Evolutionary conservation across 2,329 filamentous ascomycete genomes (phyloP).

Genomic region (Colletotrichum incanum): DNA sequence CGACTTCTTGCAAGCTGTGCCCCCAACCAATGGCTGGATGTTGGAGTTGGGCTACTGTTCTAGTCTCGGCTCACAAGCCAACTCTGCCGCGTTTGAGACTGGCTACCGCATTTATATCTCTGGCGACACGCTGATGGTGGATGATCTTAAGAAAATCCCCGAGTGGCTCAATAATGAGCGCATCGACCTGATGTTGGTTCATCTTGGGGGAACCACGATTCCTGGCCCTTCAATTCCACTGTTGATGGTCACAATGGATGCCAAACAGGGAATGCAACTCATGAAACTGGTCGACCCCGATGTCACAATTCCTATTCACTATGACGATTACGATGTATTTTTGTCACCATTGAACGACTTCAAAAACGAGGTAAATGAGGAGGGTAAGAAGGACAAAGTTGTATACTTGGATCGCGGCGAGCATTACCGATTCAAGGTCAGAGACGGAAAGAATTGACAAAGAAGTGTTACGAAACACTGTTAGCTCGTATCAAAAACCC

Average conservation of each 20-base stretch:
- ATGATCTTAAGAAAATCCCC: constrained; percentile 75
- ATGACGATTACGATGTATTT: constrained; percentile 76
- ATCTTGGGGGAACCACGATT: constrained; percentile 77
- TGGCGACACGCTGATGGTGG: constrained; percentile 75
- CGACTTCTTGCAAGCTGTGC: constrained; percentile 61
- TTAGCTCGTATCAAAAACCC: too few relatives aligned
- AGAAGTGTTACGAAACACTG: too few relatives aligned
- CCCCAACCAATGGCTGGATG: constrained; percentile 79
- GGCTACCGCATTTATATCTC: constrained; percentile 77
- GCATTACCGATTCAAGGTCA: constrained; percentile 67
- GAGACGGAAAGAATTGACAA: not conserved
- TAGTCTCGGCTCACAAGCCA: constrained; percentile 14
- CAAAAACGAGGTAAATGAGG: constrained; percentile 67
- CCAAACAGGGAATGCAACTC: constrained; percentile 72
- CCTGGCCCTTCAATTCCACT: constrained; percentile 71
- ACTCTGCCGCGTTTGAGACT: constrained; percentile 53
- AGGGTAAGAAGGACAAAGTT: constrained; percentile 66
- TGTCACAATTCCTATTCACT: constrained; percentile 76
- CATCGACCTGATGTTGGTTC: constrained; percentile 78
- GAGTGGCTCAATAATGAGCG: constrained; percentile 66
- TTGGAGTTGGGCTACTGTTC: constrained; percentile 69
- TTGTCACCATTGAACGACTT: constrained; percentile 55
- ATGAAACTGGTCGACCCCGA: constrained; percentile 73
- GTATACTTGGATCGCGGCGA: constrained; percentile 74
- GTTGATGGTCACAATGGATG: constrained; percentile 80